Conservation (phyloP, 495 filamentous ascomycete species). For the Aspergillus carlsbadensis region DNA sequence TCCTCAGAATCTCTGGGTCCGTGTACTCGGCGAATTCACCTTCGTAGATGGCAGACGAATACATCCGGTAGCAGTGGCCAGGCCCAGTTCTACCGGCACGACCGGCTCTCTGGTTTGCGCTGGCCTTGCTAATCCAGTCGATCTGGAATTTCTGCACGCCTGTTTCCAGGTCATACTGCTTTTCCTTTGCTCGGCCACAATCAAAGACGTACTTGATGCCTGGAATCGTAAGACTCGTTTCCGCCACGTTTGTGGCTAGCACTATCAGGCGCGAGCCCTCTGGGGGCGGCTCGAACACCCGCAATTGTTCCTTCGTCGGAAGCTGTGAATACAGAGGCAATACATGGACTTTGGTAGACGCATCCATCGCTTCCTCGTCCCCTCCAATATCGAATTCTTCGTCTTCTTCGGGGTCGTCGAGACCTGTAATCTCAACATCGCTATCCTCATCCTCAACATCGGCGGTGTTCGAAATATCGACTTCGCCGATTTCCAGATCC, state of each 20-base stretch:
- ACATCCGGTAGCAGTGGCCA: conserved; percentile 92
- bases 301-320: conserved; percentile 89
- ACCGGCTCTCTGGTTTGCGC: conserved; percentile 87
- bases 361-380: conserved; percentile 61
- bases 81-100: conserved; percentile 95
- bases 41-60: conserved; percentile 93
- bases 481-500: conserved; percentile 77
- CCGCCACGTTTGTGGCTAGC: conserved; percentile 93
- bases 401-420: conserved; percentile 54
- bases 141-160: conserved; percentile 96
- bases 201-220: conserved; percentile 97
- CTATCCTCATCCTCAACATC: conserved; percentile 32
- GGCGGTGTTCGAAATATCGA: conserved; percentile 43
- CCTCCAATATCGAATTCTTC: conserved; percentile 61
- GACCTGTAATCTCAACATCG: conserved; percentile 47
- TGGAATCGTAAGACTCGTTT: conserved; percentile 95
- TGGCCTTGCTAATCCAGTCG: conserved; percentile 96
- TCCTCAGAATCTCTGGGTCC: conserved; percentile 84
- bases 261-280: conserved; percentile 84
- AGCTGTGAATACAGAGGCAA: conserved; percentile 91
- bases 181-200: conserved; percentile 86
- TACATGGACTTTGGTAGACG: conserved; percentile 72
- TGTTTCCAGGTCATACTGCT: conserved; percentile 76
- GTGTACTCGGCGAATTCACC: conserved; percentile 83
- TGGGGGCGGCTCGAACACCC: conserved; percentile 87